Conservation (phyloP, 345 rosid genomes). For the Clausena lansium region DNA sequence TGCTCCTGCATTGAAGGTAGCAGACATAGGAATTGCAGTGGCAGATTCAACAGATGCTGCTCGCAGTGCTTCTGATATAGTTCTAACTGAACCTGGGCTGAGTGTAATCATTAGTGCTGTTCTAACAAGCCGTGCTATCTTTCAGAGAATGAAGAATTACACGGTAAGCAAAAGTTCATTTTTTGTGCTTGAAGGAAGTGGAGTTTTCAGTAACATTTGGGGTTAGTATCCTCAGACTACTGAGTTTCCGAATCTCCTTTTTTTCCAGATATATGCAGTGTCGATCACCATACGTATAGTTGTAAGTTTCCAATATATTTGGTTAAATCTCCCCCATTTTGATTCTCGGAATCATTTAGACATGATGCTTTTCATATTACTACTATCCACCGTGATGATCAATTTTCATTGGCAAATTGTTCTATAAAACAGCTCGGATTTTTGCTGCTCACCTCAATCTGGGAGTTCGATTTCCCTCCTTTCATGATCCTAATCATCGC, state of each 20-base stretch:
- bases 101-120: constrained; percentile 94
- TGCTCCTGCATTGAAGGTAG: constrained; percentile 84
- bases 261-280: constrained; percentile 69
- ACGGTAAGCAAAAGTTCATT: constrained; percentile 43
- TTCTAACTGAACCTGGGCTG: constrained; percentile 86
- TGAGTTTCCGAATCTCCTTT: constrained; percentile 5
- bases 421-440: constrained; percentile 57
- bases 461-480: constrained; percentile 85
- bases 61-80: constrained; percentile 86
- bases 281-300: constrained; percentile 91
- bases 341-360: not conserved
- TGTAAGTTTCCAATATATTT: constrained; percentile 30
- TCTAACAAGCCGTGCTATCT: constrained; percentile 89
- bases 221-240: not conserved
- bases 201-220: not conserved
- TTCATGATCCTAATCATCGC: constrained; percentile 87
- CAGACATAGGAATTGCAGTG: constrained; percentile 92
- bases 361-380: not conserved
- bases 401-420: constrained; percentile 1
- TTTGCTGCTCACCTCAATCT: constrained; percentile 60
- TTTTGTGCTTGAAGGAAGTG: not conserved
- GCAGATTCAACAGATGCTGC: constrained; percentile 97
- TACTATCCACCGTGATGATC: not conserved
- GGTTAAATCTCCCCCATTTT: not conserved
- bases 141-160: constrained; percentile 91